A percentile compares a stretch with the other conserved stretches of the same genome.
Evolutionary conservation across 202 grass and related monocot genomes (phyloP).

Genomic region (Setaria viridis): DNA sequence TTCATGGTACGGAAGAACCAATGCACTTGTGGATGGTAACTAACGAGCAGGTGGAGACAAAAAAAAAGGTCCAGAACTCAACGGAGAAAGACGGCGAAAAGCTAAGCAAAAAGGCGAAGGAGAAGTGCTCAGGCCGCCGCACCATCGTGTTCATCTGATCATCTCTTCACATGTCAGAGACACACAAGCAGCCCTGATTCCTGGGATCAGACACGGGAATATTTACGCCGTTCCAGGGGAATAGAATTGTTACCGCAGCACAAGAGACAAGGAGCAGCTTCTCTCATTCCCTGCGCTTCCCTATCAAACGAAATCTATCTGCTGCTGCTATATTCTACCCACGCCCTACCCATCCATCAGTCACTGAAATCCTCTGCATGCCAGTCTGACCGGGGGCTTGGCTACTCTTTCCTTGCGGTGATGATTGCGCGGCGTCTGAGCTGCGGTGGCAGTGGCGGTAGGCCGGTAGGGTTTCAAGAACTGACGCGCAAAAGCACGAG

Average conservation of each 20-base stretch:
- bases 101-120: neutral
- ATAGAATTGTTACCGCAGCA: neutral
- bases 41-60: constrained; percentile 36
- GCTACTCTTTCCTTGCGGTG: constrained; percentile 13
- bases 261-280: neutral
- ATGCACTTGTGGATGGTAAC: neutral
- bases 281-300: neutral
- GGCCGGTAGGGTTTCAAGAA: neutral
- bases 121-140: neutral
- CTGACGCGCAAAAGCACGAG: neutral
- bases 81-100: neutral
- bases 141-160: neutral
- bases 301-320: neutral
- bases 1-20: neutral
- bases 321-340: neutral
- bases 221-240: neutral
- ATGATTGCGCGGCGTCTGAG: constrained; percentile 27
- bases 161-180: neutral
- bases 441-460: too few species aligned
- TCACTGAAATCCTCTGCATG: neutral
- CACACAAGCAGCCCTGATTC: neutral
- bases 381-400: neutral
- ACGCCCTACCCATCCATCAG: neutral
- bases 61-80: neutral
- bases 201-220: constrained; percentile 30